phyloP scores from a whole-genome alignment of 805 yeast species.

The Yarrowia sp. region DNA sequence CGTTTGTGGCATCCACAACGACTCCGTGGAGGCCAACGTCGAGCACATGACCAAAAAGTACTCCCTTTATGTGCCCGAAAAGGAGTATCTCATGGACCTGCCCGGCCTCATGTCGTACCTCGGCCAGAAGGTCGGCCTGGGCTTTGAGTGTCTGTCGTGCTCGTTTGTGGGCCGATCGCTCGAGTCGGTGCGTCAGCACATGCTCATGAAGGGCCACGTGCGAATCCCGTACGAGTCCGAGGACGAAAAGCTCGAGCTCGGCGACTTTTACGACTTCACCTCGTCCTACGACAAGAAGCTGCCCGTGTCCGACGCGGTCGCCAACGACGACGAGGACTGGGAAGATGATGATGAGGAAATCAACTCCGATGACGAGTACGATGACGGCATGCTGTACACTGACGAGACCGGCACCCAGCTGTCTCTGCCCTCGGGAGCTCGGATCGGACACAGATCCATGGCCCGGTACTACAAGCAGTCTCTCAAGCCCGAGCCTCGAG shows the following conservation, averaged over 20 bases:
- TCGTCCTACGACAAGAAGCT: constrained; percentile 59
- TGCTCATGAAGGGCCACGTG: constrained; percentile 84
- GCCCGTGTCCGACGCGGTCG: constrained; percentile 52
- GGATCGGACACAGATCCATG: constrained; percentile 81
- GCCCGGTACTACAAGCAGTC: constrained; percentile 76
- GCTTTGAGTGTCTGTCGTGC: constrained; percentile 84
- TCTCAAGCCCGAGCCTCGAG: constrained; percentile 59
- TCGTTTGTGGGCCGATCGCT: constrained; percentile 81
- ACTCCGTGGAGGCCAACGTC: constrained; percentile 64
- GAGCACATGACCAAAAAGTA: constrained; percentile 79
- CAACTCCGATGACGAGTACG: constrained; percentile 45
- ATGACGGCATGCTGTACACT: constrained; percentile 52
- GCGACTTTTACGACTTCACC: constrained; percentile 84
- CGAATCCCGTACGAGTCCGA: constrained; percentile 85
- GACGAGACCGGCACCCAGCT: constrained; percentile 70
- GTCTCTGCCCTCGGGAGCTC: constrained; percentile 76
- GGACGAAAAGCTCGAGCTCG: constrained; percentile 75
- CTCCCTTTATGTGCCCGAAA: constrained; percentile 90
- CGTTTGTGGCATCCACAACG: constrained; percentile 57
- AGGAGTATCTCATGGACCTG: constrained; percentile 67
- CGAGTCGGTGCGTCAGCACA: constrained; percentile 89
- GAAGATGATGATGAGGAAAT: constrained; percentile 51
- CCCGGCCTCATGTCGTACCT: constrained; percentile 77
- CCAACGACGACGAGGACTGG: constrained; percentile 51
- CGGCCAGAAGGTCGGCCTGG: constrained; percentile 81